Percentiles rank a stretch among this genome's conserved stretches.
Evolutionary conservation across 257 asterid genomes (phyloP).

Genomic region (Plantago major): DNA sequence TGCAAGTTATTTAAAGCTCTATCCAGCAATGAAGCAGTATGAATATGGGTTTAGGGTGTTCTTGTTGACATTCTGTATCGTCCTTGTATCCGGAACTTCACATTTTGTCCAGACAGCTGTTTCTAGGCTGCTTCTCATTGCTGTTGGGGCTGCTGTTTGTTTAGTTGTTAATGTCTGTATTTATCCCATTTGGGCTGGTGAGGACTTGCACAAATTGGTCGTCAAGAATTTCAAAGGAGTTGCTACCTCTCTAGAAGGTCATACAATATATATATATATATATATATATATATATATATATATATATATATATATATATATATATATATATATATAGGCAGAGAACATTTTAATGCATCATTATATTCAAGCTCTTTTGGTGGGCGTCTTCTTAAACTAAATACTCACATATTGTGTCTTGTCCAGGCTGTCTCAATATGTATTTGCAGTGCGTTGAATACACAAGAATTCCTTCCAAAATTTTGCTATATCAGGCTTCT

Average conservation of each 20-base stretch:
- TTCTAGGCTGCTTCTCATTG: slow-evolving; percentile 66
- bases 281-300: no score
- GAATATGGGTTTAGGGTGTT: slow-evolving; percentile 93
- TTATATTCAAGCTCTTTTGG: slow-evolving; percentile 2
- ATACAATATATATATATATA: no score
- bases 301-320: no score
- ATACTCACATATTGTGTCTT: slow-evolving; percentile 14
- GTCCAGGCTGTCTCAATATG: slow-evolving; percentile 63
- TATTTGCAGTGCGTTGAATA: slow-evolving; percentile 70
- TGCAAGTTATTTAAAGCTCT: slow-evolving; percentile 68
- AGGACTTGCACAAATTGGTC: slow-evolving; percentile 83
- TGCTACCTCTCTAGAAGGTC: slow-evolving; percentile 80
- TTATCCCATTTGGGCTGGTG: slow-evolving; percentile 95
- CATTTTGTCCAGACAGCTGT: slow-evolving; percentile 61
- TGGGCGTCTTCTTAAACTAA: slow-evolving; percentile 14
- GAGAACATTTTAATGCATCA: no score
- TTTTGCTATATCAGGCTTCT: slow-evolving; percentile 77
- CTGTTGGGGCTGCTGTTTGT: slow-evolving; percentile 74
- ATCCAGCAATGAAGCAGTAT: slow-evolving; percentile 83
- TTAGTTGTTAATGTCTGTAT: slow-evolving; percentile 59
- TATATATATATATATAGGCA: no score
- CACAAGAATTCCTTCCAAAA: slow-evolving; percentile 77
- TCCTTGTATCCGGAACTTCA: slow-evolving; percentile 67
- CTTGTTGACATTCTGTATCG: slow-evolving; percentile 78
- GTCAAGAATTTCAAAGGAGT: slow-evolving; percentile 78